These are phyloP conservation scores for Mytilinidion resinicola DNA, from an alignment of 495 filamentous ascomycete species.

Conservation along the genomic window DNA sequence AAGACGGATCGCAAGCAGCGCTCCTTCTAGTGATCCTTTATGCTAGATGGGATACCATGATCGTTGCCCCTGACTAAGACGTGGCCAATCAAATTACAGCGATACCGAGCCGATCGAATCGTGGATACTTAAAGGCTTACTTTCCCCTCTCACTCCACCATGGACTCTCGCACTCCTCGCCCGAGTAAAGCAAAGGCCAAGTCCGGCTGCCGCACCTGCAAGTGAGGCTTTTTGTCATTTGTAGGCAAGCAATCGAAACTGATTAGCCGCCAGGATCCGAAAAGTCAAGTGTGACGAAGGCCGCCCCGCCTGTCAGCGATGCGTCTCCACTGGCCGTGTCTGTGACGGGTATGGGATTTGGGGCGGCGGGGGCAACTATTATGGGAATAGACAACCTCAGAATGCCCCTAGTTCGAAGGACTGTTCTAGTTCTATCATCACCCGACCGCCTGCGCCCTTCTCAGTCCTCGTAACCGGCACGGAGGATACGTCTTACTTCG, in stretches of 20 bases:
- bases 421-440: too few species aligned
- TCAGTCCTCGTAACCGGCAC: not conserved
- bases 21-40: too few species aligned
- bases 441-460: not conserved
- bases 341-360: conserved; percentile 39
- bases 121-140: too few species aligned
- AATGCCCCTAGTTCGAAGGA: too few species aligned
- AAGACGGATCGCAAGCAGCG: too few species aligned
- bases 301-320: conserved; percentile 38
- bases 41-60: too few species aligned
- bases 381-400: too few species aligned
- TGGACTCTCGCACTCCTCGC: not conserved
- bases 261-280: conserved; percentile 28
- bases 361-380: too few species aligned
- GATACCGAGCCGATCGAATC: too few species aligned
- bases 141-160: too few species aligned
- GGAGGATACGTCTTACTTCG: conserved; percentile 33
- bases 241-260: not conserved
- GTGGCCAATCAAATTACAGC: too few species aligned
- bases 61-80: too few species aligned
- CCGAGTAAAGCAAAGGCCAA: conserved; percentile 15
- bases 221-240: conserved; percentile 6
- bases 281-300: conserved; percentile 44
- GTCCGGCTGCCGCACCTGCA: conserved; percentile 24
- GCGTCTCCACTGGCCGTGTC: conserved; percentile 36